These are phyloP conservation scores for Leccinellum luteum DNA, from an alignment of 768 basidiomycete genomes.

Conservation along the genomic window DNA sequence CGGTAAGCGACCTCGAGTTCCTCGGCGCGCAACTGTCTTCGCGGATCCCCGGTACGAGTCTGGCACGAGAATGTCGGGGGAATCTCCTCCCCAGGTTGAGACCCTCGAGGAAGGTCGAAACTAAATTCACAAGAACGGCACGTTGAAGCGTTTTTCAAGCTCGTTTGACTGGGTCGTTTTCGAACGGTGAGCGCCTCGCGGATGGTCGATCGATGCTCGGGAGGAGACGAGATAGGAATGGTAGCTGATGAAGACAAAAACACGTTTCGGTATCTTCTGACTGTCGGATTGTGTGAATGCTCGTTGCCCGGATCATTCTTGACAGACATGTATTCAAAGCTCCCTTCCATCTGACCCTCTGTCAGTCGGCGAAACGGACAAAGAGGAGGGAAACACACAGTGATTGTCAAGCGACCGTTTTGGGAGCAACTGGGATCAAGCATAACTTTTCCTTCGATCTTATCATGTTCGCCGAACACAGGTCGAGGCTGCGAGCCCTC, in stretches of 20 bases:
- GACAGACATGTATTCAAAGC: constrained; percentile 45
- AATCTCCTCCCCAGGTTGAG: constrained; percentile 52
- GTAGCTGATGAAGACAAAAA: constrained; percentile 49
- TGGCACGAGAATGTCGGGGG: constrained; percentile 55
- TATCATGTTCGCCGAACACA: constrained; percentile 61
- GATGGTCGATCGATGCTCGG: constrained; percentile 25
- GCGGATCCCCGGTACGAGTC: constrained; percentile 26
- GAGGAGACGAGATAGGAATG: constrained; percentile 36
- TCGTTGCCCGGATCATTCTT: constrained; percentile 19
- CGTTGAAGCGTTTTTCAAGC: constrained; percentile 31
- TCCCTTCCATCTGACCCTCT: constrained; percentile 55
- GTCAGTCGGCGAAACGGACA: constrained; percentile 2
- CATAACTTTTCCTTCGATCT: constrained; percentile 56
- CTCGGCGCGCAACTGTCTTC: constrained; percentile 31
- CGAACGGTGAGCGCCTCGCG: constrained; percentile 39
- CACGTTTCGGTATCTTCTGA: constrained; percentile 38
- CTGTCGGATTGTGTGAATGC: constrained; percentile 17
- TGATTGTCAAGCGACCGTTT: constrained; percentile 56
- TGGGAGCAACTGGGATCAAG: constrained; percentile 51
- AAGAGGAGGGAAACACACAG: constrained; percentile 36
- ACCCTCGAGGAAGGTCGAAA: constrained; percentile 54
- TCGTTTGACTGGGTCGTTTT: constrained; percentile 45
- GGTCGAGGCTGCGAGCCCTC: constrained; percentile 33
- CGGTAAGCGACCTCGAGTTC: constrained; percentile 50
- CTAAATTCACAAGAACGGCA: constrained; percentile 43